Conservation (phyloP, 345 rosid species). For the Camelina hispida region DNA sequence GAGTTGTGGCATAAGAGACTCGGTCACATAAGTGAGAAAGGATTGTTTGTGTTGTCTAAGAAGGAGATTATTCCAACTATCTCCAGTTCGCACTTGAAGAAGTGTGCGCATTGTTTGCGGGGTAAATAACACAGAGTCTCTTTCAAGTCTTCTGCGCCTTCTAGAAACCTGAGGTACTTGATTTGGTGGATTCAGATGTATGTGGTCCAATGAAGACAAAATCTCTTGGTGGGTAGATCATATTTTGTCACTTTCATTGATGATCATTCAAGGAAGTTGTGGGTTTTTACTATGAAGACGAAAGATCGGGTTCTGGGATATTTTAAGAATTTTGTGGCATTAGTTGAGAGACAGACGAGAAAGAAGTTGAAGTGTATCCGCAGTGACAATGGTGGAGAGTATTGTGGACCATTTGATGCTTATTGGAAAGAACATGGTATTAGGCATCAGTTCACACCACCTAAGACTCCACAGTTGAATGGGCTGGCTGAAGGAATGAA, state of each 20-base stretch:
- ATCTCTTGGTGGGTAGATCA: neutral
- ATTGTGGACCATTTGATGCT: conserved; percentile 6
- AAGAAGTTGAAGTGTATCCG: neutral
- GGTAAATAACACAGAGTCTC: no score
- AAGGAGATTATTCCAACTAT: neutral
- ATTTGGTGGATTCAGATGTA: neutral
- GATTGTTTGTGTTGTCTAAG: neutral
- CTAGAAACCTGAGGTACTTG: neutral
- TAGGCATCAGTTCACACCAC: neutral
- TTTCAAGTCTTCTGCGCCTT: neutral
- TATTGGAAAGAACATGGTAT: neutral
- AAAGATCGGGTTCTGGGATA: neutral
- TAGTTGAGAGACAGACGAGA: neutral
- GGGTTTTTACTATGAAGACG: neutral
- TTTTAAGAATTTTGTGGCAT: conserved; percentile 14
- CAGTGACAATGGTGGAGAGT: neutral
- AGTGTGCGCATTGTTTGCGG: neutral
- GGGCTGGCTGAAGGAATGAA: neutral
- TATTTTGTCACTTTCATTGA: neutral
- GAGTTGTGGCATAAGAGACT: neutral
- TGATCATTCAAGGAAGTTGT: neutral
- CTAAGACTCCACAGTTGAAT: neutral
- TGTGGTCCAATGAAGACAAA: neutral
- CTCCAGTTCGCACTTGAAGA: neutral
- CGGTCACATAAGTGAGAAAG: conserved; percentile 7